phyloP scores from a whole-genome alignment of 352 stramenopile genomes.

The Sclerospora graminicola region DNA sequence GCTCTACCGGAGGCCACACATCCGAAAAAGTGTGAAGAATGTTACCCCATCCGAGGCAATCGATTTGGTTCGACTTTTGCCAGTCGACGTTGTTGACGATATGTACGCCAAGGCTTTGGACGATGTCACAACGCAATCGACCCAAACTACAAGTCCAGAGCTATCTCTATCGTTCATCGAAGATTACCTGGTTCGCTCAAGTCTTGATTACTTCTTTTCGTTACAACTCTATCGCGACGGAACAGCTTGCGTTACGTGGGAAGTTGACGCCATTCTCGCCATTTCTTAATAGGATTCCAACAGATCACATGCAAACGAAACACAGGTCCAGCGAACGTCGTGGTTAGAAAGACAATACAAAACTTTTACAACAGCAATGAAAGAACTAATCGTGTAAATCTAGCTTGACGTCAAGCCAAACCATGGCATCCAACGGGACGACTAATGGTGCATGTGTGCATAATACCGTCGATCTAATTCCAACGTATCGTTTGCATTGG shows the following conservation, averaged over 20 bases:
- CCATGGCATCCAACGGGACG: slow-evolving; percentile 7
- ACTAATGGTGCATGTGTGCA: slow-evolving; percentile 22
- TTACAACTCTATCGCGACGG: slow-evolving; percentile 21
- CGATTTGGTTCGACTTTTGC: slow-evolving; percentile 20
- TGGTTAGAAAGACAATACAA: slow-evolving; percentile 5
- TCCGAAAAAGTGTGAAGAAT: slow-evolving; percentile 12
- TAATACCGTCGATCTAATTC: slow-evolving; percentile 18
- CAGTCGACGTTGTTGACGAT: slow-evolving; percentile 13
- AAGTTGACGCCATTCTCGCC: slow-evolving; percentile 23
- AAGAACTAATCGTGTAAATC: slow-evolving; percentile 1
- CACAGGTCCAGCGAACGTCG: slow-evolving; percentile 1
- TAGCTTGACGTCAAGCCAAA: slow-evolving; percentile 5
- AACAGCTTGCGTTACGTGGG: slow-evolving; percentile 14
- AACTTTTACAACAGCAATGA: neutral
- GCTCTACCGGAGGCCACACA: slow-evolving; percentile 14
- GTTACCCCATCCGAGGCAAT: slow-evolving; percentile 8
- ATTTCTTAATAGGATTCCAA: no score
- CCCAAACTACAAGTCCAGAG: neutral
- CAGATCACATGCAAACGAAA: slow-evolving; percentile 1
- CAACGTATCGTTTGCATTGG: slow-evolving; percentile 7
- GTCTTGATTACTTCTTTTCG: slow-evolving; percentile 23
- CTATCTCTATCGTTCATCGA: slow-evolving; percentile 18
- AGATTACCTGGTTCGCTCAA: slow-evolving; percentile 8
- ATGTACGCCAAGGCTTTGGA: slow-evolving; percentile 8
- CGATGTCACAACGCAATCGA: neutral